Evolutionary conservation across 352 stramenopile species (phyloP).

Genomic region (Plasmopara halstedii): DNA sequence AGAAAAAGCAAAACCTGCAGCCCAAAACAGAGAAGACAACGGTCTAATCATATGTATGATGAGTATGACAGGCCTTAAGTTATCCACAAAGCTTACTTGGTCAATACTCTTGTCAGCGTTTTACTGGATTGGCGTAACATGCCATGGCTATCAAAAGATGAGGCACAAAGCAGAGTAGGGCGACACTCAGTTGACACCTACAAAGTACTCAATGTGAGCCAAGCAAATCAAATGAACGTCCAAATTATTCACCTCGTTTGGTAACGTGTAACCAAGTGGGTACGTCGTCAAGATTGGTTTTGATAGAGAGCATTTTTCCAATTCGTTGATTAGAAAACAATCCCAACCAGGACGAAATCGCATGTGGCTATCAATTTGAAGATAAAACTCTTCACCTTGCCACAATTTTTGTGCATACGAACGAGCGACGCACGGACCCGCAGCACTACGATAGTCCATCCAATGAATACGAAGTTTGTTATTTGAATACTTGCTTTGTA

Average conservation of each 20-base stretch:
- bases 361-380: constrained; percentile 96
- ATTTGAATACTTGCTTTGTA: constrained; percentile 27
- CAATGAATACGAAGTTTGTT: constrained; percentile 36
- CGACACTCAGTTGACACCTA: constrained; percentile 41
- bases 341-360: constrained; percentile 84
- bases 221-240: not conserved
- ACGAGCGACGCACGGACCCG: constrained; percentile 87
- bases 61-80: not conserved
- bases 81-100: constrained; percentile 15
- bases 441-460: constrained; percentile 71
- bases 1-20: constrained; percentile 68
- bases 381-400: constrained; percentile 79
- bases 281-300: constrained; percentile 92
- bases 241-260: constrained; percentile 36
- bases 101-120: constrained; percentile 28
- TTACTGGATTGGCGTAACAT: constrained; percentile 59
- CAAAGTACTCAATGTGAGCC: not conserved
- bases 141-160: constrained; percentile 38
- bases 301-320: constrained; percentile 29
- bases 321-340: constrained; percentile 76
- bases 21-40: constrained; percentile 56
- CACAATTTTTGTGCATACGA: constrained; percentile 73
- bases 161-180: constrained; percentile 57
- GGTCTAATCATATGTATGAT: constrained; percentile 31
- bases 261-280: constrained; percentile 85